These are phyloP conservation scores for Chlamydomonas sp. DNA, from an alignment of 139 green algal species.

Conservation along the genomic window DNA sequence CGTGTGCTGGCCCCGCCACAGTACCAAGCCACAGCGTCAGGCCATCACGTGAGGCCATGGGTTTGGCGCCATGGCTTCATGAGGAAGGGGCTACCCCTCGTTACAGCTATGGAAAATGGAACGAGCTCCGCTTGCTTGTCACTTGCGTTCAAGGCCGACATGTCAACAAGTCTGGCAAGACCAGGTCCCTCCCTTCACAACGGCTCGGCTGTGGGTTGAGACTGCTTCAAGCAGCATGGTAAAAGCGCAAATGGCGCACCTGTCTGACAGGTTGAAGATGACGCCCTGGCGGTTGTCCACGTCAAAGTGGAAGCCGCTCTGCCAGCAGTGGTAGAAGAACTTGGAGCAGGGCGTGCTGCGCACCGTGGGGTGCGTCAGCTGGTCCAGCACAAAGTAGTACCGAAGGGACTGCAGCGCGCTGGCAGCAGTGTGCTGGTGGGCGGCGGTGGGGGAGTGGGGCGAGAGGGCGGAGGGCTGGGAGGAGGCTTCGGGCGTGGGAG, in stretches of 20 bases:
- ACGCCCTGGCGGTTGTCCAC: constrained; percentile 51
- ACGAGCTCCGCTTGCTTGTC: no score
- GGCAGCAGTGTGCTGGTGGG: not conserved
- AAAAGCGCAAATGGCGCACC: not conserved
- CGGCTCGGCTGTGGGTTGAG: no score
- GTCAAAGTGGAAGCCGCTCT: constrained; percentile 55
- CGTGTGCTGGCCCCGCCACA: no score
- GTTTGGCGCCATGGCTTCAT: no score
- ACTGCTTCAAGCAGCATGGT: no score
- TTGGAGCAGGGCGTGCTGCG: constrained; percentile 40
- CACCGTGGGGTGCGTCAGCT: constrained; percentile 38
- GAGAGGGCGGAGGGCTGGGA: not conserved
- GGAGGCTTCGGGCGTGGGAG: not conserved
- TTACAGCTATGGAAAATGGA: no score
- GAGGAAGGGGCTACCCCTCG: no score
- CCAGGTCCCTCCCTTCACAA: no score
- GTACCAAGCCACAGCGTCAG: no score
- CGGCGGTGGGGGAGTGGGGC: not conserved
- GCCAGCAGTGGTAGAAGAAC: constrained; percentile 56
- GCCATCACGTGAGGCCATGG: no score
- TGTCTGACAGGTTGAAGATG: constrained; percentile 58
- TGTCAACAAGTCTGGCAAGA: no score
- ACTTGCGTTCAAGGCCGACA: no score
- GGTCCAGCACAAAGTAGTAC: constrained; percentile 53
- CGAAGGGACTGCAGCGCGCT: constrained; percentile 22